phyloP scores from a whole-genome alignment of 306 rosid genomes.

The Myrica gale region DNA sequence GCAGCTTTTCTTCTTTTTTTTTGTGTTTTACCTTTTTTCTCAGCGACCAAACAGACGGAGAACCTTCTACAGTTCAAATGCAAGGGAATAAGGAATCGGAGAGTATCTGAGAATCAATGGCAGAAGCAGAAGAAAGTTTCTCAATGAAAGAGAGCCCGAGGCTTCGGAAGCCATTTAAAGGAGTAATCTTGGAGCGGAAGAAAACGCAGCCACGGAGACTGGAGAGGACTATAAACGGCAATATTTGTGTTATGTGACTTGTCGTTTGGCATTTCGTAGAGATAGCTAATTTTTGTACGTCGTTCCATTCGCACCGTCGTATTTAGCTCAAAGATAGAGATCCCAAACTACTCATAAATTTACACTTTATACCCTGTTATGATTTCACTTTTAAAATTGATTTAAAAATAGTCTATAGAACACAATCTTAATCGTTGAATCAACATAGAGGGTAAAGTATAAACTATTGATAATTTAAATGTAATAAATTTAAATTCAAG shows the following conservation, averaged over 20 bases:
- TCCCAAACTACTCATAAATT: too few species aligned
- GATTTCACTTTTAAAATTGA: too few species aligned
- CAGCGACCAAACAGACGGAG: not conserved
- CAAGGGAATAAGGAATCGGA: not conserved
- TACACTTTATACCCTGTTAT: too few species aligned
- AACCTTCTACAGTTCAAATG: not conserved
- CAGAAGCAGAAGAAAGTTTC: not conserved
- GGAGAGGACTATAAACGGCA: not conserved
- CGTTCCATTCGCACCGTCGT: too few species aligned
- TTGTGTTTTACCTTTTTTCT: not conserved
- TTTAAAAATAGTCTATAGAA: too few species aligned
- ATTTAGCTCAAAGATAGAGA: too few species aligned
- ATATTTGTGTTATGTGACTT: not conserved
- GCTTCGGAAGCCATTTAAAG: not conserved
- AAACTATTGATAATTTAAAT: too few species aligned
- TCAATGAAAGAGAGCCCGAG: not conserved
- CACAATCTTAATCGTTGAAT: too few species aligned
- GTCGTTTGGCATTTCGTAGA: not conserved
- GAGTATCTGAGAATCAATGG: not conserved
- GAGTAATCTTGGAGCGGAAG: constrained; percentile 2
- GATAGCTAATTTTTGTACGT: too few species aligned
- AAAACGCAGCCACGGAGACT: not conserved
- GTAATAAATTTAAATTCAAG: too few species aligned
- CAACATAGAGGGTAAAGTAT: too few species aligned
- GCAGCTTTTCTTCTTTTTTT: not conserved